phyloP scores from a whole-genome alignment of 495 filamentous ascomycete species.

The Amniculicola lignicola region DNA sequence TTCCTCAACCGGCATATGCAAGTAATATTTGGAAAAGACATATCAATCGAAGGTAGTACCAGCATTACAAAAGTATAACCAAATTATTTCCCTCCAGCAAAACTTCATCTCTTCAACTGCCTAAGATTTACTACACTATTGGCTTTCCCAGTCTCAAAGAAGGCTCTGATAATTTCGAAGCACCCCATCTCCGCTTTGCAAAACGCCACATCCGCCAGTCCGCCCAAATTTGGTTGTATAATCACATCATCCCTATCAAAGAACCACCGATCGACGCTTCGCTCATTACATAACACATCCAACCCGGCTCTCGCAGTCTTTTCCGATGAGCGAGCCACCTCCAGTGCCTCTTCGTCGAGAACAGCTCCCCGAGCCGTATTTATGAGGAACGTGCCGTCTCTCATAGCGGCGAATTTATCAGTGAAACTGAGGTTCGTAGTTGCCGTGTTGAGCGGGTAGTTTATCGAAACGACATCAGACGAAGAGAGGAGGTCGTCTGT shows the following conservation, averaged over 20 bases:
- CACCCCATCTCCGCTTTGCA: conserved; percentile 41
- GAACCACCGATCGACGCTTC: conserved; percentile 20
- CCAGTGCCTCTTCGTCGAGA: conserved; percentile 60
- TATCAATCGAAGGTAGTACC: too few relatives aligned
- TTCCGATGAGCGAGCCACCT: conserved; percentile 16
- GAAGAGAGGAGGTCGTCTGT: conserved; percentile 65
- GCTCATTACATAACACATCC: conserved; percentile 31
- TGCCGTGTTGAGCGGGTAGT: conserved; percentile 61
- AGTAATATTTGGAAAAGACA: too few relatives aligned
- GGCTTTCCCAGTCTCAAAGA: conserved; percentile 41
- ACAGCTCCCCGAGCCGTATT: conserved; percentile 80
- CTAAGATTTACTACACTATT: conserved; percentile 42
- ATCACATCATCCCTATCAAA: conserved; percentile 22
- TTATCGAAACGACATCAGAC: conserved; percentile 74
- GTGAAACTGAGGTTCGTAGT: conserved; percentile 70
- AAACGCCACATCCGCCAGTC: conserved; percentile 44
- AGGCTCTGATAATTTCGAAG: conserved; percentile 45
- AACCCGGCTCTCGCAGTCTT: conserved; percentile 25
- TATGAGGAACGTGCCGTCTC: conserved; percentile 72
- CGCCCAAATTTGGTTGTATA: conserved; percentile 28
- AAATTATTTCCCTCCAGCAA: too few relatives aligned
- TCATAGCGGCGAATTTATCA: conserved; percentile 66
- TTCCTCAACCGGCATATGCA: too few relatives aligned
- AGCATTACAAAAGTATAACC: too few relatives aligned
- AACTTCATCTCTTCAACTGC: too few relatives aligned